Percentiles rank a stretch among this genome's conserved stretches.
phyloP scores from a whole-genome alignment of 768 basidiomycete genomes.

The Porphyrellus cyaneotinctus region DNA sequence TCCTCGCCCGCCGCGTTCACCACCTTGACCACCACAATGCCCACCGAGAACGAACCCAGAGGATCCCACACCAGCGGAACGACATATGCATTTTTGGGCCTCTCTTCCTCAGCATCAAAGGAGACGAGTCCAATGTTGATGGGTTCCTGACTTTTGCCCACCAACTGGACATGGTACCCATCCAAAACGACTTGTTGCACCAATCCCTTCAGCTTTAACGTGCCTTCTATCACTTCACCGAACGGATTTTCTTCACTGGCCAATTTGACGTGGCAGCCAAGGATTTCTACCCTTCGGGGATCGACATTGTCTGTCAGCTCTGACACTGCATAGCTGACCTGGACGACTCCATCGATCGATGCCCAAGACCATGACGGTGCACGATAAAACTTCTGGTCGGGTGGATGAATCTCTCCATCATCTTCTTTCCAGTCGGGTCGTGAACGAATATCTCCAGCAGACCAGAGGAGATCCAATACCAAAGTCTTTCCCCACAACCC shows the following conservation, averaged over 20 bases:
- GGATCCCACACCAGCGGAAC: not conserved
- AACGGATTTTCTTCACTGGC: not conserved
- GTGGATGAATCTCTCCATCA: not conserved
- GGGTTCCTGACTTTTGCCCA: not conserved
- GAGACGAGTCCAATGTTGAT: not conserved
- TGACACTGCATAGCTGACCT: not conserved
- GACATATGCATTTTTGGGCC: not conserved
- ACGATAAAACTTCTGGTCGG: not conserved
- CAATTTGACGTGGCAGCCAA: not conserved
- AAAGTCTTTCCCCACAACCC: not conserved
- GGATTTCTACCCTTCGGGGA: not conserved
- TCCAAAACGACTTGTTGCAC: not conserved
- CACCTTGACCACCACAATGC: not conserved
- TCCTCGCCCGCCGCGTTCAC: not conserved
- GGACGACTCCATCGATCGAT: not conserved
- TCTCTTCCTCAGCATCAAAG: not conserved
- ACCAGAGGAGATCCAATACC: not conserved
- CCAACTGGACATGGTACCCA: not conserved
- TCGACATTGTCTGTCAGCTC: not conserved
- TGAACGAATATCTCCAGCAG: not conserved
- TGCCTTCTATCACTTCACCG: not conserved
- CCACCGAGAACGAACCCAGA: not conserved
- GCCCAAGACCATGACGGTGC: constrained; percentile 1
- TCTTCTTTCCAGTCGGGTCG: no score
- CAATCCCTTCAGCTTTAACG: not conserved